Conservation (phyloP, 2,329 filamentous ascomycete genomes). For the Ophiostoma ulmi region DNA sequence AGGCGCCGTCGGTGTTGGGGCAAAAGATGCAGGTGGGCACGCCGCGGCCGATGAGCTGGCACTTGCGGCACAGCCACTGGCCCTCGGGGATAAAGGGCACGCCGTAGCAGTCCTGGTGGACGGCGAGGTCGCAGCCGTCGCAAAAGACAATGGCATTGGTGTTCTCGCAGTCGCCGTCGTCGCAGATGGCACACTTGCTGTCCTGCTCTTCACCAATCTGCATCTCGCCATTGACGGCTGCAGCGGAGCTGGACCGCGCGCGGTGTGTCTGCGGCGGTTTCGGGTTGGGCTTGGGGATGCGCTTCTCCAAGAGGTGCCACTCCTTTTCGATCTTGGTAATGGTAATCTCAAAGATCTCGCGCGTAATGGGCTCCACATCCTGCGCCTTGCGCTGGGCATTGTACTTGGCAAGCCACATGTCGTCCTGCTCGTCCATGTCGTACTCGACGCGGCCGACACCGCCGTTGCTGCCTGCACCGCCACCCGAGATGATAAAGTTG, state of each 20-base stretch:
- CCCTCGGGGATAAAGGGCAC: conserved; percentile 98
- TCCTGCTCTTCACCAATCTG: conserved; percentile 85
- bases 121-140: conserved; percentile 93
- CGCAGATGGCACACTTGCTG: conserved; percentile 94
- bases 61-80: conserved; percentile 96
- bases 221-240: conserved; percentile 90
- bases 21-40: conserved; percentile 97
- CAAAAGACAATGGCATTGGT: conserved; percentile 99
- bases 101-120: conserved; percentile 98
- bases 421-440: conserved; percentile 99
- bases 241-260: conserved; percentile 86
- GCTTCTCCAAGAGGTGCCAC: conserved; percentile 92
- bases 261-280: conserved; percentile 93
- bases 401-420: conserved; percentile 85
- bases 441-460: conserved; percentile 85
- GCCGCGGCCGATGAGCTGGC: conserved; percentile 87
- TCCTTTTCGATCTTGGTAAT: conserved; percentile 99
- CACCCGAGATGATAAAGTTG: conserved; percentile 11
- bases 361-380: conserved; percentile 76
- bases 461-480: conserved; percentile 30
- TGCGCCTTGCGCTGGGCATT: conserved; percentile 71
- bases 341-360: conserved; percentile 92
- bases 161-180: conserved; percentile 99
- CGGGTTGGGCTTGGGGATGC: conserved; percentile 93
- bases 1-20: conserved; percentile 93